phyloP scores from a whole-genome alignment of 1,284 basidiomycete genomes.

The Gomphus bonarii region DNA sequence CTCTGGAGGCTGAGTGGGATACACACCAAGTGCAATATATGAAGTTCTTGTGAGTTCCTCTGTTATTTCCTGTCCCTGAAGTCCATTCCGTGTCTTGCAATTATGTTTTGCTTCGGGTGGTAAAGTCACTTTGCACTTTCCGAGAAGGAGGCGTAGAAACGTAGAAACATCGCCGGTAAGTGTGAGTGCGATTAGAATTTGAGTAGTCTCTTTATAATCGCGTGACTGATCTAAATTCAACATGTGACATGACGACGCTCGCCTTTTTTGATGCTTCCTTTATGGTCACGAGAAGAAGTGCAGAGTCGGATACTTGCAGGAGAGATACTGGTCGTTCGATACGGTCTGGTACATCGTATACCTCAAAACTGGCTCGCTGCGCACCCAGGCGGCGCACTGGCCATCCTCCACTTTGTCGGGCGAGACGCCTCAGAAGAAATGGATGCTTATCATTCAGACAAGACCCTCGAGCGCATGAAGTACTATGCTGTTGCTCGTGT shows the following conservation, averaged over 20 bases:
- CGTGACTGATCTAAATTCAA: too few species aligned
- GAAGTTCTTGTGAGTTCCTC: too few species aligned
- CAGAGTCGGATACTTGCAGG: slow-evolving; percentile 66
- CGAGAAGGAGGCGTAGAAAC: too few species aligned
- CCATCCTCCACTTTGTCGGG: slow-evolving; percentile 93
- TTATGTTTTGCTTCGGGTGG: too few species aligned
- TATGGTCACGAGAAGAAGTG: slow-evolving; percentile 48
- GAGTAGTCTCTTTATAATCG: slow-evolving; percentile 12
- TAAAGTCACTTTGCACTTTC: too few species aligned
- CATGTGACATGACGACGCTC: too few species aligned
- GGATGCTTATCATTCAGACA: slow-evolving; percentile 78
- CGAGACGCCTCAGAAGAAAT: slow-evolving; percentile 94
- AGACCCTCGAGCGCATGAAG: slow-evolving; percentile 55
- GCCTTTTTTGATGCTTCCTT: slow-evolving; percentile 22
- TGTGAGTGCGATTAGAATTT: too few species aligned
- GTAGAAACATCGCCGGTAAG: too few species aligned
- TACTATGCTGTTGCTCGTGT: slow-evolving; percentile 73
- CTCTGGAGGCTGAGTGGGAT: too few species aligned
- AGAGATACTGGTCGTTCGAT: slow-evolving; percentile 74
- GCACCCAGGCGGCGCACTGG: slow-evolving; percentile 87
- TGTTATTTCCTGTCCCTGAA: too few species aligned
- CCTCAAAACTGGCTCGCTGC: slow-evolving; percentile 71
- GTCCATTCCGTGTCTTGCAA: too few species aligned
- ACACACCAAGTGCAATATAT: too few species aligned
- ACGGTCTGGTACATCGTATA: slow-evolving; percentile 72